Evolutionary conservation across 345 rosid species (phyloP), one percentile per base, ranked within the genome.

Genomic region (Citrus cavaleriei): DNA sequence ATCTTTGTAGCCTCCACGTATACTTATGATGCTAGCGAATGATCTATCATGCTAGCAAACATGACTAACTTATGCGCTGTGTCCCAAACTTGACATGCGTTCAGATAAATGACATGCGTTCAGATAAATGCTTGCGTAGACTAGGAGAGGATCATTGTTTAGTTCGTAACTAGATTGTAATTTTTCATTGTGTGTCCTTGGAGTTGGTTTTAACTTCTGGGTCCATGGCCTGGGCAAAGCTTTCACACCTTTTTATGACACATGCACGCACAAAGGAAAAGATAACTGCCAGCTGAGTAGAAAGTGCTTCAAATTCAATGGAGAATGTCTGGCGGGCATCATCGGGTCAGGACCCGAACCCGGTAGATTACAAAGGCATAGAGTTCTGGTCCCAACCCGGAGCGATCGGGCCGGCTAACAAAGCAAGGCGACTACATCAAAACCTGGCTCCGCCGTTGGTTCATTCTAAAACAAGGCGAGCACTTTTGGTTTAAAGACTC

Each of bases 361-460:
- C 87, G 65, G 88, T 83, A 3, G 97, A 91, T 49, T 90, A 90
- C 87, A 77, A 83, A 35, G 92, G 90, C 13, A 68, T 91, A 71
- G 90, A 91, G 81, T 92, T 89, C 86, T 94, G 93, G 97, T 83
- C 90, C 90, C 1, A 55, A 86, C 68, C 95, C 95, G 0, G 93
- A 91, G 75, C 90, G 91, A 59, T 80, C 90, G 32, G 93, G 97
- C 4, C 91, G 95, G 94, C 83, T 92, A 5, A 85, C 87, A 1
- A 90, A 90, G 85, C 95, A 92, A 80, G 94, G 97, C 28, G 92
- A 94, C 77, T 91, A 92, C 84, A 87, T 94, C 79, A 89, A 84
- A 82, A 94, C 93, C 40, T 94, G 95, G 97, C 93, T 94, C 22
- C 86, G 92, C 54, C 94, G 93, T 63, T 90, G 95, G 95, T 91